Percentiles rank a stretch among this genome's conserved stretches.
Conservation (phyloP, 345 rosid genomes). For the Rhodamnia argentea region DNA sequence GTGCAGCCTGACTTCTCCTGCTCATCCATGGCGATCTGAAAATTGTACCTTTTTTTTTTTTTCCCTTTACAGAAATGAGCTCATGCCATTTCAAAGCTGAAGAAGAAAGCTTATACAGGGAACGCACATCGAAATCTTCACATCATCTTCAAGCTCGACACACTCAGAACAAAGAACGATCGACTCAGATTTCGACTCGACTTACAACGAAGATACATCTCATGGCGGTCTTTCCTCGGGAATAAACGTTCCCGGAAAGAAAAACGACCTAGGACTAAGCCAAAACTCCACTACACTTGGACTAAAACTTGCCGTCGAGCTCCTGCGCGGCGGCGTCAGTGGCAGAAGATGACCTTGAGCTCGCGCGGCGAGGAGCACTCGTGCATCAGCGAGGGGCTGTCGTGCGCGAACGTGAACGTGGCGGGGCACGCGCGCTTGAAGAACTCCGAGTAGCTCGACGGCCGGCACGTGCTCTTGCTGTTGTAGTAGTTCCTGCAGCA, state of each 20-base stretch:
- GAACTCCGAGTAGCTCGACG: constrained; percentile 59
- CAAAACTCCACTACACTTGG: neutral
- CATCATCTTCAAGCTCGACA: neutral
- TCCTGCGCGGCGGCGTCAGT: constrained; percentile 5
- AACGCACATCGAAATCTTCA: neutral
- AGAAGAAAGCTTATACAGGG: neutral
- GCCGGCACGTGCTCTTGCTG: constrained; percentile 59
- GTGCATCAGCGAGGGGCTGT: constrained; percentile 76
- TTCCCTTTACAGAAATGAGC: neutral
- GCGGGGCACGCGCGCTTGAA: constrained; percentile 88
- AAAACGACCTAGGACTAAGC: neutral
- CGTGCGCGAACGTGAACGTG: constrained; percentile 80
- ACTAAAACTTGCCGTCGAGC: neutral
- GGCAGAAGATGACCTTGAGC: constrained; percentile 96
- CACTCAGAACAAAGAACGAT: neutral
- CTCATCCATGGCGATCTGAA: neutral
- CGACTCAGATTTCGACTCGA: neutral
- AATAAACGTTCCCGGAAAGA: no score
- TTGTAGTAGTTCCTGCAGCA: constrained; percentile 80
- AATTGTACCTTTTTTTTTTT: neutral
- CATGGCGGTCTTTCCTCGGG: neutral
- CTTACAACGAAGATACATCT: neutral
- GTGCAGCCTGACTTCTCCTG: neutral
- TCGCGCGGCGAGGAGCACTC: constrained; percentile 82
- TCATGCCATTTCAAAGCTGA: neutral